Base-by-base conservation (phyloP, 371 early-diverging fungal genomes). In the Smittium culicis region DNA sequence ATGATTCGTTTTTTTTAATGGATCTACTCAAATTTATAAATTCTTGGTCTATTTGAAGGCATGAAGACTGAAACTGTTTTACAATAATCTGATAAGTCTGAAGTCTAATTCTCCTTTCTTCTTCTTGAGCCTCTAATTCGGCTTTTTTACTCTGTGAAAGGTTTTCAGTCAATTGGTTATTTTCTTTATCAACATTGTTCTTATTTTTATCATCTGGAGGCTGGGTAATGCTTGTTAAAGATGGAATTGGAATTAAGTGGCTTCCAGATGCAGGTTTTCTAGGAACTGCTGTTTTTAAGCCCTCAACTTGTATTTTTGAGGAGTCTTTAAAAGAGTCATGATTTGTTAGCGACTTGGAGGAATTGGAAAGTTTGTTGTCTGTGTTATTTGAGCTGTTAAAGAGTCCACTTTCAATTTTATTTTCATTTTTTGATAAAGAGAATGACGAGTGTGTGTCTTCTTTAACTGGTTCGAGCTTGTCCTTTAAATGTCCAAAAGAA, bases 261-360 rank as follows among this genome's bases (percentile, higher is more conserved):
- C 35, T 35, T 62, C 62, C 62, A 27, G 62, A 62, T 20, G 62
- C 62, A 2, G 62, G 62, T 31, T 62, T 62, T 29, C 62, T 14
- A 16, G 62, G 62, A 32, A 35, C 35, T 14, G 62, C 3, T 5
- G 35, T 14, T 31, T 62, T 62, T 20, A 34, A 24, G 5, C 14
- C 30, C 24, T 35, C 62, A 25, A 35, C 34, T 20, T 34, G 14
- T 8, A 62, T 14, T 25, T 32, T 59, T 11, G 28, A 29, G 20
- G 32, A 5, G 5, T 34, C 62, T 5, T 24, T 35, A 24, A 24
- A n/a, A n/a, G n/a, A n/a, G n/a, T n/a, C n/a, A n/a, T n/a, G n/a
- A n/a, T n/a, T n/a, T n/a, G n/a, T n/a, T n/a, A n/a, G n/a, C n/a
- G n/a, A n/a, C n/a, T n/a, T n/a, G n/a, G n/a, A n/a, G n/a, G n/a